Evolutionary conservation across 257 asterid genomes (phyloP).

Genomic region (Cynanchum wilfordii): DNA sequence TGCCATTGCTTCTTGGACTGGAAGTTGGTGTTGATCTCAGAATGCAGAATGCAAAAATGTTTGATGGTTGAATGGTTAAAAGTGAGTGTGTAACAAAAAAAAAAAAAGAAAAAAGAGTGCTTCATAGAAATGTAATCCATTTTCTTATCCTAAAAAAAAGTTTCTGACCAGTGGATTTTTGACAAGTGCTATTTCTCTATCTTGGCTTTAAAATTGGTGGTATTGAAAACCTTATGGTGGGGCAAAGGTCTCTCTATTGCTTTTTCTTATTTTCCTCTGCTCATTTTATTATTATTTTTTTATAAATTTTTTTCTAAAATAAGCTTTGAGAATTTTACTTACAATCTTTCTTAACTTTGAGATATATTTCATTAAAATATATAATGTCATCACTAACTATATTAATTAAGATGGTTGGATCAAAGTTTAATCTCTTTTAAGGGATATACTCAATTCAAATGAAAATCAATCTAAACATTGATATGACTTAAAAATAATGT

Average conservation of each 20-base stretch:
- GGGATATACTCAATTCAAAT: too few relatives aligned
- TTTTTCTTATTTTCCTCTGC: background rate
- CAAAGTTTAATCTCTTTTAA: too few relatives aligned
- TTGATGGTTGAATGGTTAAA: background rate
- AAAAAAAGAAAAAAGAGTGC: background rate
- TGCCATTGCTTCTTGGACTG: constrained; percentile 31
- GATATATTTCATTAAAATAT: too few relatives aligned
- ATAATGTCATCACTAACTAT: too few relatives aligned
- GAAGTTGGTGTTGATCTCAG: background rate
- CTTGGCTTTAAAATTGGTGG: constrained; percentile 18
- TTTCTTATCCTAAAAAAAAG: constrained; percentile 23
- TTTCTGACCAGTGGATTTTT: constrained; percentile 19
- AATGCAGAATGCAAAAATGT: background rate
- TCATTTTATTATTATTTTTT: background rate
- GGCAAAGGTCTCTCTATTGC: background rate
- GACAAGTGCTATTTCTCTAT: constrained; percentile 21
- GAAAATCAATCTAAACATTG: too few relatives aligned
- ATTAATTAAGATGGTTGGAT: too few relatives aligned
- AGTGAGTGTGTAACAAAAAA: background rate
- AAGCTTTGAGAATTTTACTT: too few relatives aligned
- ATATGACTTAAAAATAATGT: too few relatives aligned
- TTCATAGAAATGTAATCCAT: constrained; percentile 14
- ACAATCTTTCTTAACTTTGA: too few relatives aligned
- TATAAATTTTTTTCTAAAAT: too few relatives aligned
- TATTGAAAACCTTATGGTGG: background rate